A percentile compares a stretch with the other conserved stretches of the same genome.
phyloP scores from a whole-genome alignment of 192 early-diverging fungal genomes.

The Backusella australiensis region DNA sequence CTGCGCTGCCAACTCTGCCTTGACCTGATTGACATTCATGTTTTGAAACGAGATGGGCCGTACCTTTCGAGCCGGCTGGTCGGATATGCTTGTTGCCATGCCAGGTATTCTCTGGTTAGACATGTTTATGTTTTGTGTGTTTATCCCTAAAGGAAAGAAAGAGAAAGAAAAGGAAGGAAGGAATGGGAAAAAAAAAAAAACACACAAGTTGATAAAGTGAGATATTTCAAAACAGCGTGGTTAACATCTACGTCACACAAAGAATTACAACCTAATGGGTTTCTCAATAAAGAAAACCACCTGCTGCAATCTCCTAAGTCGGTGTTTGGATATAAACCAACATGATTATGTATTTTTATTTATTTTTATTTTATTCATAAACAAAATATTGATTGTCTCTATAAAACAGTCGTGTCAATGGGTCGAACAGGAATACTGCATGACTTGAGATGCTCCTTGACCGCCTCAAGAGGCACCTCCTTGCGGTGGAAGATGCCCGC shows the following conservation, averaged over 20 bases:
- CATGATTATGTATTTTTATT: neutral
- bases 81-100: constrained; percentile 11
- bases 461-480: constrained; percentile 86
- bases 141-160: neutral
- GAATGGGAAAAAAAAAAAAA: neutral
- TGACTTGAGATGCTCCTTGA: constrained; percentile 72
- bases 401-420: constrained; percentile 27
- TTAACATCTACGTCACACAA: constrained; percentile 12
- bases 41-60: constrained; percentile 21
- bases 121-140: neutral
- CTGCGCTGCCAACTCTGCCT: constrained; percentile 15
- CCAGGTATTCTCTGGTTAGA: constrained; percentile 9
- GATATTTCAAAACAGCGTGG: constrained; percentile 14
- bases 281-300: constrained; percentile 17
- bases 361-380: neutral
- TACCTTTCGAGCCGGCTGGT: neutral
- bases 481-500: constrained; percentile 98
- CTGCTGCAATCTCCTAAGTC: constrained; percentile 1
- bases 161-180: neutral
- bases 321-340: neutral
- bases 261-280: neutral
- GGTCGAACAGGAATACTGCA: constrained; percentile 52
- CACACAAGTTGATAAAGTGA: neutral
- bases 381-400: neutral
- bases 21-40: constrained; percentile 23